Base-by-base conservation (phyloP, 2,329 filamentous ascomycete species). In the Hirsutella rhossiliensis region DNA sequence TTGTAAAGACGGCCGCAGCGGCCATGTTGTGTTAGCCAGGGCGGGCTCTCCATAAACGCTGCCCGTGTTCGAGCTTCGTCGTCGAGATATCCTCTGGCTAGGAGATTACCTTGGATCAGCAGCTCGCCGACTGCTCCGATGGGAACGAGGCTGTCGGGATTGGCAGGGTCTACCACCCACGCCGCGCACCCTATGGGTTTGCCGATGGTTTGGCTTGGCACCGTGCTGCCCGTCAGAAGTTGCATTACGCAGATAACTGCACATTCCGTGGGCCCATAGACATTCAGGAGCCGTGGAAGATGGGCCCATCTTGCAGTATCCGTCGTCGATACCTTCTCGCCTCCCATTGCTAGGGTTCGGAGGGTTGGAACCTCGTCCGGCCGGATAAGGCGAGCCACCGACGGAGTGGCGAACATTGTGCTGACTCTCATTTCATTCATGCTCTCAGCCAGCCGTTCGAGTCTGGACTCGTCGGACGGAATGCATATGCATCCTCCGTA, bases 401-500 rank as follows among this genome's bases (percentile, higher is more conserved):
- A 46, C 7, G 45, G 41, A 11, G 45, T 46, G 23, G 43, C 36
- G 28, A 41, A 41, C 12, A 46, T 23, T 18, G 42, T 41, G 38
- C 43, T 46, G 29, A 37, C 42, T 5, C 38, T 20, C 23, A 40
- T 28, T 12, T 9, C 32, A 5, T 18, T 9, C 15, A 18, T 18
- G 13, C 32, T 40, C 36, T 40, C 29, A 9, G 27, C 19, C n/a
- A 18, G 18, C 3, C 13, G 15, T 42, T 34, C 2, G 44, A 40
- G 12, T 27, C 31, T 3, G 40, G 41, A 41, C 12, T 28, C 31
- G 11, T 46, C 41, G 9, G 45, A 72, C 2, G 72, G 69, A 17
- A 75, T 69, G 51, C 69, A 73, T 11, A 73, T 60, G 45, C 67
- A 71, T 13, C 68, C 71, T 27, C 70, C 70, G 43, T 66, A 69